A percentile compares a stretch with the other conserved stretches of the same genome.
phyloP scores from a whole-genome alignment of 2,329 filamentous ascomycete genomes.

The Ceratocystis diversiconidia region DNA sequence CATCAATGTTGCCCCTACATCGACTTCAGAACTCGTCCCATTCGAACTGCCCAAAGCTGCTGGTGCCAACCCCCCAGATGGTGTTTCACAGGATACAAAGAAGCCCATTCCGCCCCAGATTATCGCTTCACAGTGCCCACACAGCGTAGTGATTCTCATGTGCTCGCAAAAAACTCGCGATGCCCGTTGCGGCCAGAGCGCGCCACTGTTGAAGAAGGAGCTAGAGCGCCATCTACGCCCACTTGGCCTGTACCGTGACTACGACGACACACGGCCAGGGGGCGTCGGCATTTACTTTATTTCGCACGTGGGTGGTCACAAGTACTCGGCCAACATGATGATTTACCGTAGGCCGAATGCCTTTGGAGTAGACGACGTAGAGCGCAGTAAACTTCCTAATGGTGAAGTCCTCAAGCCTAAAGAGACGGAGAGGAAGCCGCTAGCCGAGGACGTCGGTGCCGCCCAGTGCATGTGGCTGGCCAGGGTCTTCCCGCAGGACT shows the following conservation, averaged over 20 bases:
- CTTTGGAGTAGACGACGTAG: conserved; percentile 36
- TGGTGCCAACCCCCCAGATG: conserved; percentile 25
- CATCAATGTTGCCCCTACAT: conserved; percentile 61
- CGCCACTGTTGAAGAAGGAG: conserved; percentile 75
- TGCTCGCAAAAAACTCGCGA: conserved; percentile 93
- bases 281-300: conserved; percentile 96
- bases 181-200: conserved; percentile 84
- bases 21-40: conserved; percentile 44
- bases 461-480: conserved; percentile 90
- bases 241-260: conserved; percentile 69
- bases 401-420: conserved; percentile 24
- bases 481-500: conserved; percentile 71
- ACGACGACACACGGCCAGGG: conserved; percentile 76
- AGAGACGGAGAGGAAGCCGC: conserved; percentile 25
- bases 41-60: conserved; percentile 28
- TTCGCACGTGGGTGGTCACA: conserved; percentile 89
- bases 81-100: conserved; percentile 18
- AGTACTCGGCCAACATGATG: conserved; percentile 90
- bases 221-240: conserved; percentile 79
- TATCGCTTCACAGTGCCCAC: conserved; percentile 48
- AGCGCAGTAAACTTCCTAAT: conserved; percentile 20
- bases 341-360: conserved; percentile 59
- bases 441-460: conserved; percentile 41
- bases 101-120: conserved; percentile 16
- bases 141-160: conserved; percentile 76